Base-by-base conservation (phyloP, 2,329 filamentous ascomycete genomes). In the Hortaea werneckii region DNA sequence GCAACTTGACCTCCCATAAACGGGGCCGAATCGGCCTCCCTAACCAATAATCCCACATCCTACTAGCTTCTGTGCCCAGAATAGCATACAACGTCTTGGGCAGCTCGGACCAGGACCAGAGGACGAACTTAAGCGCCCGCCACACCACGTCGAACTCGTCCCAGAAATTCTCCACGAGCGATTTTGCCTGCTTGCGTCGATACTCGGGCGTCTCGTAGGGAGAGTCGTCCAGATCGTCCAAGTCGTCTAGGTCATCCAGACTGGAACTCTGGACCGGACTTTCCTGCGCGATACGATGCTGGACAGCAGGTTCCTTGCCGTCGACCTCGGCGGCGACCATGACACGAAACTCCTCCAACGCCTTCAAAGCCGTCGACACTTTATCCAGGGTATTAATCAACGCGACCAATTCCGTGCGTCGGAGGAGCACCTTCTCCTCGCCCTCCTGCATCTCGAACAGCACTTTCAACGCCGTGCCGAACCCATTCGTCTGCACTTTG, bases 341-440 rank as follows among this genome's bases (percentile, higher is more conserved):
- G 28, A 67, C 65, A 37, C 76, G 71, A 70, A 98, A 96, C 45
- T 81, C 74, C 46, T 80, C 77, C 38, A 95, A 76, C 0, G 87
- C 83, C 30, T 76, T 73, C 50, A 98, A 68, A 43, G 87, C 92
- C 63, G 85, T 82, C 52, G 85, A 87, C 51, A 96, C 81, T 32
- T 90, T 80, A 29, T 86, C 87, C 48, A 95, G 83, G 0, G 92
- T 96, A 67, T 98, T 98, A 69, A 96, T 83, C 13, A 98, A 74
- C 2, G 92, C 87, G 13, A 98, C 92, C 8, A 98, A 74, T 67
- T 98, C 92, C 0, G 90, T 96, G 53, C 92, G 77, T 62, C 89
- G 81, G 13, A 96, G 76, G 10, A 77, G 71, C 0, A 87, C 88
- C 56, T 80, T 79, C 48, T 78, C 76, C 27, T 60, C 53, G 20